Percentiles rank a stretch among this genome's conserved stretches.
Conservation (phyloP, 2,329 filamentous ascomycete genomes). For the Aspergillus ustus region DNA sequence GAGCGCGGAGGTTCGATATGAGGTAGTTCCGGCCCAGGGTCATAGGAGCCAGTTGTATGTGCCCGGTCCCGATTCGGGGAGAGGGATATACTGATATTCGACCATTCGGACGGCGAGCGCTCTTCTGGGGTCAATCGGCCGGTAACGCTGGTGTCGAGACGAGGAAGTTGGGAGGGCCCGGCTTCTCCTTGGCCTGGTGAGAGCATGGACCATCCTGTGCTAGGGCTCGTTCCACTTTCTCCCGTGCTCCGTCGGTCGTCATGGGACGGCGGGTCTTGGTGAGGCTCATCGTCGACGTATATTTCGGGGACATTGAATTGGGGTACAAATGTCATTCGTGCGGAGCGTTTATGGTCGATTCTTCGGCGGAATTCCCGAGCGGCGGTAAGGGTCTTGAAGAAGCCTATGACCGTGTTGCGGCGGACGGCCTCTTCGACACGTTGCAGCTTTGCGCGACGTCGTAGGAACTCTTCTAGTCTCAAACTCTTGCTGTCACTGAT, state of each 20-base stretch:
- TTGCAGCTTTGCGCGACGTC: slow-evolving; percentile 85
- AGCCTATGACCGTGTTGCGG: slow-evolving; percentile 85
- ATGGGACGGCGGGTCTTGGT: slow-evolving; percentile 51
- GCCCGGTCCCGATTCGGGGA: slow-evolving; percentile 36
- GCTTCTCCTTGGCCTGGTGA: slow-evolving; percentile 39
- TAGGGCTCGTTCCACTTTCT: slow-evolving; percentile 2
- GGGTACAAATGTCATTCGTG: slow-evolving; percentile 77
- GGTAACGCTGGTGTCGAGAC: slow-evolving; percentile 48
- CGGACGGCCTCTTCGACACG: slow-evolving; percentile 94
- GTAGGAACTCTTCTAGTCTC: slow-evolving; percentile 89
- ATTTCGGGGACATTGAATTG: slow-evolving; percentile 88
- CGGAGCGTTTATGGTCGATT: slow-evolving; percentile 71
- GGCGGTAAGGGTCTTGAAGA: slow-evolving; percentile 94
- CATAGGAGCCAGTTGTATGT: slow-evolving; percentile 36
- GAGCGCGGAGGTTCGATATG: background rate
- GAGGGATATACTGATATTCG: slow-evolving; percentile 58
- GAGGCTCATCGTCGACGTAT: slow-evolving; percentile 72
- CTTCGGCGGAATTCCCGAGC: slow-evolving; percentile 78
- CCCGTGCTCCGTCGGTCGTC: slow-evolving; percentile 22
- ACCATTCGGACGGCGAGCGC: slow-evolving; percentile 50
- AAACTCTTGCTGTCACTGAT: slow-evolving; percentile 97
- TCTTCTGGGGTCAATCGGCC: slow-evolving; percentile 39
- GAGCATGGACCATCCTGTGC: slow-evolving; percentile 34
- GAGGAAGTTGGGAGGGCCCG: slow-evolving; percentile 52
- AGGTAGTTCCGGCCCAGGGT: slow-evolving; percentile 26